Evolutionary conservation across 1,284 basidiomycete genomes (phyloP).

Genomic region (Meripilus lineatus): DNA sequence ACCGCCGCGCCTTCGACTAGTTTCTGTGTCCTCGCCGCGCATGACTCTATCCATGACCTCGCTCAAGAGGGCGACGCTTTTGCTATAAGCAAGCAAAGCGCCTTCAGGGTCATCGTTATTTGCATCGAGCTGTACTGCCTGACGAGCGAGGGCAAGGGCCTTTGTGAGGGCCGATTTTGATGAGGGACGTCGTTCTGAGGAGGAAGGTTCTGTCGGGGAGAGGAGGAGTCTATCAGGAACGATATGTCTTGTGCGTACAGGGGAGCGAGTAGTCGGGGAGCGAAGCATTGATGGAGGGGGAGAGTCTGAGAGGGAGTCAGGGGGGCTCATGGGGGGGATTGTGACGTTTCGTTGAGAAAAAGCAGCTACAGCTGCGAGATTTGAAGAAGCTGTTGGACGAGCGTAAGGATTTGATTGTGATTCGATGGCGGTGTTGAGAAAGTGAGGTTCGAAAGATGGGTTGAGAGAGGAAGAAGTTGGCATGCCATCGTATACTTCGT

Average conservation of each 20-base stretch:
- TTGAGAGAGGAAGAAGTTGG: constrained; percentile 16
- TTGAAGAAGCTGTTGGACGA: constrained; percentile 49
- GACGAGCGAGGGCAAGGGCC: constrained; percentile 77
- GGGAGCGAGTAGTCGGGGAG: constrained; percentile 18
- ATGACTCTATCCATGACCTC: constrained; percentile 85
- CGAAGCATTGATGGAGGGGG: constrained; percentile 37
- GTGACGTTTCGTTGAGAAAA: constrained; percentile 50
- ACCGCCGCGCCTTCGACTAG: constrained; percentile 48
- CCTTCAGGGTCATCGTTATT: constrained; percentile 79
- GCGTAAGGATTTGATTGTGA: constrained; percentile 30
- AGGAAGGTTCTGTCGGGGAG: constrained; percentile 36
- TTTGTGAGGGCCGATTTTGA: constrained; percentile 74
- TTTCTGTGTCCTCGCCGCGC: constrained; percentile 73
- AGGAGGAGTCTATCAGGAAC: constrained; percentile 39
- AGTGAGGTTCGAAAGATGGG: constrained; percentile 16
- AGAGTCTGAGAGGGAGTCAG: constrained; percentile 55
- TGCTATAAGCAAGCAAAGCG: constrained; percentile 76
- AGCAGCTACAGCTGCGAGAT: constrained; percentile 51
- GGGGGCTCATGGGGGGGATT: constrained; percentile 26
- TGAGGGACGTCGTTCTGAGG: constrained; percentile 45
- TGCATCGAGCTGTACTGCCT: constrained; percentile 77
- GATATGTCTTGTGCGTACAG: constrained; percentile 29
- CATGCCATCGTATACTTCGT: constrained; percentile 22
- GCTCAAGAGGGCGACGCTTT: constrained; percentile 74
- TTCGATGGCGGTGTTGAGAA: constrained; percentile 15